Conservation (phyloP, 1,284 basidiomycete species). For the Microbotryomycetes sp. region DNA sequence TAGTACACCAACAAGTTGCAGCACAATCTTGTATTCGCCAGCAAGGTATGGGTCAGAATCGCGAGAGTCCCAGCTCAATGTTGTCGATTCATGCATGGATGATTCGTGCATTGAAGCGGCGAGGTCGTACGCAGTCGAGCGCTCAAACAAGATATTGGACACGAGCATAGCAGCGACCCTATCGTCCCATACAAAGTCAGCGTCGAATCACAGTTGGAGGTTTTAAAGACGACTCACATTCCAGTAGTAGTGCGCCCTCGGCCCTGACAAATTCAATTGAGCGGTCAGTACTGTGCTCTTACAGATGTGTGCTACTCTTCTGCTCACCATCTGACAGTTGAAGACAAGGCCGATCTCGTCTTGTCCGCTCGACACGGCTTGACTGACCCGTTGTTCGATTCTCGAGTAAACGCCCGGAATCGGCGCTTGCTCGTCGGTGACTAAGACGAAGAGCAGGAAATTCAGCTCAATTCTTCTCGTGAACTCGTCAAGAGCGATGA, state of each 20-base stretch:
- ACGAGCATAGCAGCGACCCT: conserved; percentile 78
- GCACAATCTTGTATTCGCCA: conserved; percentile 96
- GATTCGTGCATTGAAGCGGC: conserved; percentile 13
- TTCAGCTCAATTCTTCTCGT: too few relatives aligned
- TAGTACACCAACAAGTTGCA: conserved; percentile 86
- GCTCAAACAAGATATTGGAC: conserved; percentile 56
- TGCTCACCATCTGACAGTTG: conserved; percentile 47
- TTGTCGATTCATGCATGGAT: conserved; percentile 8
- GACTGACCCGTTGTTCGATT: conserved; percentile 64
- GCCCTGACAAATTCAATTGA: conserved; percentile 35
- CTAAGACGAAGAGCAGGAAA: conserved; percentile 45
- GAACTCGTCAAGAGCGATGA: conserved; percentile 47
- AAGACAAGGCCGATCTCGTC: conserved; percentile 46
- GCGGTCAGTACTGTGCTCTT: too few relatives aligned
- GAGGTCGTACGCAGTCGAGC: conserved; percentile 2
- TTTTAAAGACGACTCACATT: conserved; percentile 46
- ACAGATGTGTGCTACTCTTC: too few relatives aligned
- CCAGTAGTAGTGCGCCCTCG: conserved; percentile 70
- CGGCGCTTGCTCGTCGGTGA: conserved; percentile 89
- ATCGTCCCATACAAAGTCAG: neutral
- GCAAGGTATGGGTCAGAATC: conserved; percentile 41
- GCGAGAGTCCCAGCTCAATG: conserved; percentile 37
- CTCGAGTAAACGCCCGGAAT: conserved; percentile 74
- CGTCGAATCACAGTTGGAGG: too few relatives aligned
- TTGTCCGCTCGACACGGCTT: conserved; percentile 56